Conservation (phyloP, 2,329 filamentous ascomycete species). For the Xylariaceae sp. region DNA sequence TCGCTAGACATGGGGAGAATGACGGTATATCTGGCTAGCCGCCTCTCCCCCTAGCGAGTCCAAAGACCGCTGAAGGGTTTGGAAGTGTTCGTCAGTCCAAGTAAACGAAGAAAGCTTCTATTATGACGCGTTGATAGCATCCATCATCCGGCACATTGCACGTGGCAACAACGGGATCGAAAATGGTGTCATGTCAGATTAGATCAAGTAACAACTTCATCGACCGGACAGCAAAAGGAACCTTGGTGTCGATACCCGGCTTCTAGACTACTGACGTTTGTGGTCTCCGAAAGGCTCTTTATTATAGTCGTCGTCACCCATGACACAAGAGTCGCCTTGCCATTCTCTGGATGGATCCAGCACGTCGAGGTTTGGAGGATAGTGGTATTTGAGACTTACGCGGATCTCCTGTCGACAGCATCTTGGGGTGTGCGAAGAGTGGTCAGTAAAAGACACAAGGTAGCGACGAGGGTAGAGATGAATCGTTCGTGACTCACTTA, state of each 20-base stretch:
- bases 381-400: background rate
- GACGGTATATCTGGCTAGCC: slow-evolving; percentile 76
- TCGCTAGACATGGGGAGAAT: slow-evolving; percentile 54
- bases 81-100: slow-evolving; percentile 33
- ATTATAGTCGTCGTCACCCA: slow-evolving; percentile 33
- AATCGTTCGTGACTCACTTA: no score
- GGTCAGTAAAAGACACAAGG: background rate
- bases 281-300: slow-evolving; percentile 37
- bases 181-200: slow-evolving; percentile 48
- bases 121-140: background rate
- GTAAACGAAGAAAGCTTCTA: slow-evolving; percentile 35
- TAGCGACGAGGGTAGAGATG: no score
- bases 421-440: background rate
- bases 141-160: background rate
- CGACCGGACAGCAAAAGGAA: slow-evolving; percentile 39
- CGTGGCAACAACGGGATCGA: background rate
- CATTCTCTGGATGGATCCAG: slow-evolving; percentile 3
- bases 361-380: background rate
- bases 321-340: slow-evolving; percentile 17
- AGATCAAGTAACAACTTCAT: slow-evolving; percentile 57
- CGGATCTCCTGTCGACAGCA: background rate
- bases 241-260: slow-evolving; percentile 45
- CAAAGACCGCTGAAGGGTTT: slow-evolving; percentile 50
- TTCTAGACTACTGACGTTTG: slow-evolving; percentile 36
- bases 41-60: slow-evolving; percentile 52